Base-by-base conservation (phyloP, 495 filamentous ascomycete genomes). In the Aspergillus cristatus region DNA sequence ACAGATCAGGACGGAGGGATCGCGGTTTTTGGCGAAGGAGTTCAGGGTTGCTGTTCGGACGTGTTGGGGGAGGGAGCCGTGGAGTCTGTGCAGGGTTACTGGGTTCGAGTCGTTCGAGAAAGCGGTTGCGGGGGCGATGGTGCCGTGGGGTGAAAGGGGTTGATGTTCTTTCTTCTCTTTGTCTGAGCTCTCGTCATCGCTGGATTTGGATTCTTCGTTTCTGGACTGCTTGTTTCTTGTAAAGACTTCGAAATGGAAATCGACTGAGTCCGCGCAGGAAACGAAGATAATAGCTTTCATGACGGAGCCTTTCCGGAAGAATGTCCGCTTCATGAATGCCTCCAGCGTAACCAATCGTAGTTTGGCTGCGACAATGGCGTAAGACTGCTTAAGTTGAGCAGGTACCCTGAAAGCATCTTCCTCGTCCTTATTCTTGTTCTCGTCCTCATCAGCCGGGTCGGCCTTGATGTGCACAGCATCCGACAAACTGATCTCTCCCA, bases 231-330 rank as follows among this genome's bases (percentile, higher is more conserved):
- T 45, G 35, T 64, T 60, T 10, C 74, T 63, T 18, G 77, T 79
- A 44, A 98, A 79, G n/a, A 95, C 60, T 34, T 93, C 82, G 49
- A 87, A 97, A 53, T 94, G 88, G 55, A 94, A 98, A 53, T 98
- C 87, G 32, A 97, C 91, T 7, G 84, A 90, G 51, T 98, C 93
- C 12, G 91, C 89, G 50, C 93, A 97, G 1, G 88, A 93, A 28
- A 98, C 84, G 60, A 98, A 98, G 35, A 97, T 75, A 43, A 97
- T 95, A 3, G 82, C 81, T 58, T 97, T 95, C 79, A 90, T 93
- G 14, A 91, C 79, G 2, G 86, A 84, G 0, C 86, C 87, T 58
- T 81, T 81, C 11, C 88, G 74, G 41, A 84, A 78, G 48, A 97
- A 97, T 0, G 90, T 75, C 13, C 84, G 76, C 50, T 86, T 93